A percentile compares a stretch with the other conserved stretches of the same genome.
These are phyloP conservation scores for Russula griseocarnosa DNA, from an alignment of 768 basidiomycete genomes.

Conservation along the genomic window DNA sequence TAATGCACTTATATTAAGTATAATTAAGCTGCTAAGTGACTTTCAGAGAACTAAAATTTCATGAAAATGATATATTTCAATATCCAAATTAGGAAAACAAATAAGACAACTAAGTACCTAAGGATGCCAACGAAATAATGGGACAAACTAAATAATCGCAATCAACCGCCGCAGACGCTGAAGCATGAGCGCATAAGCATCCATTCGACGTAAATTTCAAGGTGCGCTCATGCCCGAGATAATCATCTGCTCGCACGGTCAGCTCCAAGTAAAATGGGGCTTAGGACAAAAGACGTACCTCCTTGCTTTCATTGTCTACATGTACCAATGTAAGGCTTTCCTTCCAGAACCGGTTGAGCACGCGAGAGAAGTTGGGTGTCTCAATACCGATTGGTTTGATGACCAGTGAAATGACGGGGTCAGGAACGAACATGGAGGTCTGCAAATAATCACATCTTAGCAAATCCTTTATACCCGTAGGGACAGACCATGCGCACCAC, in stretches of 20 bases:
- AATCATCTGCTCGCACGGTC: slow-evolving; percentile 62
- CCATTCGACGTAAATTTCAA: slow-evolving; percentile 98
- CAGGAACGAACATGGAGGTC: slow-evolving; percentile 98
- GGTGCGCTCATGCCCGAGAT: slow-evolving; percentile 99
- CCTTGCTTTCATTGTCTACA: slow-evolving; percentile 89
- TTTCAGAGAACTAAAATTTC: too few species aligned
- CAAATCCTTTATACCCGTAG: too few species aligned
- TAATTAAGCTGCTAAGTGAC: too few species aligned
- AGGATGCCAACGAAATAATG: too few species aligned
- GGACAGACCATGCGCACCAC: slow-evolving; percentile 82
- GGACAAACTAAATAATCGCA: too few species aligned
- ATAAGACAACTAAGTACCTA: too few species aligned
- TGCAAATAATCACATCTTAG: slow-evolving; percentile 33
- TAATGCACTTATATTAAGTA: too few species aligned
- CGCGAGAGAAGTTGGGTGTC: slow-evolving; percentile 94
- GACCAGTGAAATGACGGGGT: slow-evolving; percentile 94
- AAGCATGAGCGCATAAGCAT: too few species aligned
- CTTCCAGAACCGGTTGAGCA: slow-evolving; percentile 95
- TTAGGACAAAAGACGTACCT: slow-evolving; percentile 45
- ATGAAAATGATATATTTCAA: too few species aligned
- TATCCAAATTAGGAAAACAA: too few species aligned
- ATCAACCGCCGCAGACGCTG: too few species aligned
- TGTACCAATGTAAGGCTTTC: slow-evolving; percentile 99
- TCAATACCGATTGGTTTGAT: slow-evolving; percentile 91
- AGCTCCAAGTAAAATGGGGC: not conserved